phyloP scores from a whole-genome alignment of 805 yeast genomes.

The Saturnispora bothae region DNA sequence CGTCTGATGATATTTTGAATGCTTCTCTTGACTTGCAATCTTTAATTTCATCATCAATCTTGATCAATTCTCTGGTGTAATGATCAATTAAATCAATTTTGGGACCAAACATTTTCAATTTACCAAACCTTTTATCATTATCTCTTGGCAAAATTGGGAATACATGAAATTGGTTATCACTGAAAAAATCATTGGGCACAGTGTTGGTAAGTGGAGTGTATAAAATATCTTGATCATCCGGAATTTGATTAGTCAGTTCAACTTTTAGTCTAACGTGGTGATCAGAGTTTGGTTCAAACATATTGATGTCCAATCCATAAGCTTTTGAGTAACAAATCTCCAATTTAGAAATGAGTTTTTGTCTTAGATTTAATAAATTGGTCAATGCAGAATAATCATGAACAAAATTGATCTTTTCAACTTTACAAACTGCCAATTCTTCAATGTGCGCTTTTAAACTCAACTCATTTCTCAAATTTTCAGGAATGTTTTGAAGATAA shows the following conservation, averaged over 20 bases:
- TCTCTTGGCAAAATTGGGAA: slow-evolving; percentile 8
- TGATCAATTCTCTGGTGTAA: slow-evolving; percentile 27
- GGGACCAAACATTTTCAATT: slow-evolving; percentile 19
- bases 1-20: slow-evolving; percentile 35
- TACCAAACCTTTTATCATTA: slow-evolving; percentile 17
- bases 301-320: slow-evolving; percentile 33
- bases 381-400: slow-evolving; percentile 33
- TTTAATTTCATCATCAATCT: slow-evolving; percentile 31
- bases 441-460: slow-evolving; percentile 41
- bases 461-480: slow-evolving; percentile 31
- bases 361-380: slow-evolving; percentile 28
- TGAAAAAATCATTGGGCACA: slow-evolving; percentile 1
- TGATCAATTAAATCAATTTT: slow-evolving; percentile 26
- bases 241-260: slow-evolving; percentile 16
- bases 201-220: slow-evolving; percentile 9
- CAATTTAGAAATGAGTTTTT: slow-evolving; percentile 23
- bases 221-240: slow-evolving; percentile 12
- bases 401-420: slow-evolving; percentile 38
- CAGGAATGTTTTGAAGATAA: slow-evolving; percentile 44
- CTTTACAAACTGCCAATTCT: slow-evolving; percentile 44
- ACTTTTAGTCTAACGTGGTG: slow-evolving; percentile 24
- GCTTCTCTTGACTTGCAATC: slow-evolving; percentile 23
- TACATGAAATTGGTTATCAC: slow-evolving; percentile 3
- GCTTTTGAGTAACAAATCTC: slow-evolving; percentile 34
- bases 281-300: slow-evolving; percentile 15